phyloP scores from a whole-genome alignment of 2,329 filamentous ascomycete genomes.

The Stemphylium beticola region DNA sequence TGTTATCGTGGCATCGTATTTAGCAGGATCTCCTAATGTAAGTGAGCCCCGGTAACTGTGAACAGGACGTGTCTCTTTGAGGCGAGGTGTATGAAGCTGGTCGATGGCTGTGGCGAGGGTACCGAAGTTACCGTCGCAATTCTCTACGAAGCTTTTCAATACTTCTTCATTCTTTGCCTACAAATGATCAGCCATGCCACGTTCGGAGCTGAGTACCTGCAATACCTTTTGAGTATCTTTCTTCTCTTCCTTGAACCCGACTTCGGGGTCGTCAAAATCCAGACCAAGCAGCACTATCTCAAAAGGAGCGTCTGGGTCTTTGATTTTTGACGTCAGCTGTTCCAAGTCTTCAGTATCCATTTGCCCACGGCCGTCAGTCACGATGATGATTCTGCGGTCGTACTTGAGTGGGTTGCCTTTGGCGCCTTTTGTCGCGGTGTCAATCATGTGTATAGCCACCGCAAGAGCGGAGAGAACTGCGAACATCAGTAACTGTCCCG shows the following conservation, averaged over 20 bases:
- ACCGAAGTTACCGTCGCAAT: constrained; percentile 75
- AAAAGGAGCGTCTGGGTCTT: constrained; percentile 68
- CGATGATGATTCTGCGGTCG: constrained; percentile 68
- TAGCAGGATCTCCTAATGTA: constrained; percentile 77
- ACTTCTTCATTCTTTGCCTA: constrained; percentile 74
- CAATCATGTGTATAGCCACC: constrained; percentile 88
- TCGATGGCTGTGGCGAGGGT: constrained; percentile 85
- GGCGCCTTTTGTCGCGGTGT: constrained; percentile 78
- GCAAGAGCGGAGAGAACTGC: constrained; percentile 80
- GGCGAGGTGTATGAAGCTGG: constrained; percentile 75
- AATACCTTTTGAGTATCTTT: constrained; percentile 74
- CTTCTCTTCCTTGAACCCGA: constrained; percentile 88
- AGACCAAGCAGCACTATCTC: constrained; percentile 82
- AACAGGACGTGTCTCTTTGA: constrained; percentile 78
- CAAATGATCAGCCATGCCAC: constrained; percentile 18
- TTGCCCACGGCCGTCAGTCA: constrained; percentile 78
- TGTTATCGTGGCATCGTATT: constrained; percentile 74
- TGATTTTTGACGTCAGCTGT: constrained; percentile 75
- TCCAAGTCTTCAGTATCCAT: constrained; percentile 76
- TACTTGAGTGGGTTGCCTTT: constrained; percentile 50
- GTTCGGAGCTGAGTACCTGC: background rate
- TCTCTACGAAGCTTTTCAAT: constrained; percentile 68
- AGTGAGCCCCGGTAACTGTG: constrained; percentile 80
- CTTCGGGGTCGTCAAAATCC: constrained; percentile 91
- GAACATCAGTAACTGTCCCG: constrained; percentile 17